Evolutionary conservation across 2,329 filamentous ascomycete species (phyloP), one percentile per base, ranked within the genome.

Genomic region (Claviceps digitariae): DNA sequence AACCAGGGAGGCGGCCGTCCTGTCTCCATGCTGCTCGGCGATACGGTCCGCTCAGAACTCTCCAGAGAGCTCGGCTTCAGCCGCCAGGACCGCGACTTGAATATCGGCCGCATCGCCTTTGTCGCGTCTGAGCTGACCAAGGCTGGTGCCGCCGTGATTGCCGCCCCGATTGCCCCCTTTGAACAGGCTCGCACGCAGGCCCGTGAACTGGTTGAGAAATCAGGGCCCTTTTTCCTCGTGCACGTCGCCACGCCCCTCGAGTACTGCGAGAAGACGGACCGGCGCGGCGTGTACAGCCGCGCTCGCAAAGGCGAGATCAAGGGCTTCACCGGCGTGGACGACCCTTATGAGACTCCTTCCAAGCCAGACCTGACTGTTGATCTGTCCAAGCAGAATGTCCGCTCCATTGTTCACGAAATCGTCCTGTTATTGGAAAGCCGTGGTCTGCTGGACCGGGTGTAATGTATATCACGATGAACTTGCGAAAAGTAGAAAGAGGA

Each of bases 1-100:
- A 97, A 97, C 80, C 91, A 98, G 77, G 90, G 96, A 73, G 90
- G 91, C 60, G 93, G 93, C 56, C 89, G 93, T 55, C 87, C 90
- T 58, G 93, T 97, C 54, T 94, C 90, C 20, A 84, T 98, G 66
- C 82, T 98, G 48, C 82, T 98, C 55, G 93, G 93, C 63, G 93
- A 98, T 74, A 97, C 89, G 7, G 90, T 98, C 58, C 90, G 93
- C 63, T 78, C 82, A 64, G 93, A 97, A 74, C 83, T 98, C 50
- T 95, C 89, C 12, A 86, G 89, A 2, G 93, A 97, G 72, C 86
- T 98, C 15, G 93, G 93, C 67, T 98, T 97, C 82, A 90, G 83
- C 72, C 83, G 83, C 59, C 84, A 91, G 66, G 93, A 98, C 74
- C 88, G 93, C 64, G 84, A 91, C 74, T 87, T 82, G 70, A 97